A percentile compares a stretch with the other conserved stretches of the same genome.
phyloP scores from a whole-genome alignment of 2,329 filamentous ascomycete genomes.

The Colletotrichum tofieldiae region DNA sequence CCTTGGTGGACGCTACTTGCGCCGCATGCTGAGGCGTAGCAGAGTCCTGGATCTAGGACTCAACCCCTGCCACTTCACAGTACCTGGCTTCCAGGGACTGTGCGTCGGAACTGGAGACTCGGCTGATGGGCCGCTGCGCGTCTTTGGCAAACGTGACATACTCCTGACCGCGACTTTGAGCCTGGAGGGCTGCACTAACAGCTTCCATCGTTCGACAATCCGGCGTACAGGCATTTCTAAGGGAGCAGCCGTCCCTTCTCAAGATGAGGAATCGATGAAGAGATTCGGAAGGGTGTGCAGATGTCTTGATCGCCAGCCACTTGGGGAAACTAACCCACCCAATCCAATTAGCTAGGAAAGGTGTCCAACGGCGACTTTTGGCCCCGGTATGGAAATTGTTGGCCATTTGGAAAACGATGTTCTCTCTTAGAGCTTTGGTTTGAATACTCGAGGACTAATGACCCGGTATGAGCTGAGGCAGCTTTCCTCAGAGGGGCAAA shows the following conservation, averaged over 20 bases:
- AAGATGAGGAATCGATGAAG: not conserved
- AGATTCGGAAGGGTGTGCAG: slow-evolving; percentile 19
- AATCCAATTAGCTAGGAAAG: slow-evolving; percentile 12
- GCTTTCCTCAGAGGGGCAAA: not conserved
- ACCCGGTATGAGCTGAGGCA: slow-evolving; percentile 2
- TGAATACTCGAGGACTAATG: not conserved
- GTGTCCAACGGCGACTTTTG: not conserved
- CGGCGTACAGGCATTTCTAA: not conserved
- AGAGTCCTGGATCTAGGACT: slow-evolving; percentile 41
- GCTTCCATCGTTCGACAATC: slow-evolving; percentile 10
- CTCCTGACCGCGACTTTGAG: slow-evolving; percentile 18
- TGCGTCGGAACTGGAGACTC: slow-evolving; percentile 30
- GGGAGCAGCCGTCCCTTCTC: slow-evolving; percentile 15
- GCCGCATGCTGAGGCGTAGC: slow-evolving; percentile 15
- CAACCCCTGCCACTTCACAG: slow-evolving; percentile 29
- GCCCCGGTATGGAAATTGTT: not conserved
- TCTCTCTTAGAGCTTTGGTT: slow-evolving; percentile 10
- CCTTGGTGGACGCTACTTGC: slow-evolving; percentile 28
- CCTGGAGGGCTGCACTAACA: slow-evolving; percentile 4
- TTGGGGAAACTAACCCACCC: not conserved
- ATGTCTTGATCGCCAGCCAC: slow-evolving; percentile 24
- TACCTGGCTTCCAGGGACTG: slow-evolving; percentile 33
- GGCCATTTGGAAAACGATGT: not conserved
- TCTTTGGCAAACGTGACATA: slow-evolving; percentile 10
- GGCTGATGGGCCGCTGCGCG: slow-evolving; percentile 24